A percentile compares a stretch with the other conserved stretches of the same genome.
phyloP scores from a whole-genome alignment of 1,284 basidiomycete species.

The Cutaneotrichosporon cutaneum region DNA sequence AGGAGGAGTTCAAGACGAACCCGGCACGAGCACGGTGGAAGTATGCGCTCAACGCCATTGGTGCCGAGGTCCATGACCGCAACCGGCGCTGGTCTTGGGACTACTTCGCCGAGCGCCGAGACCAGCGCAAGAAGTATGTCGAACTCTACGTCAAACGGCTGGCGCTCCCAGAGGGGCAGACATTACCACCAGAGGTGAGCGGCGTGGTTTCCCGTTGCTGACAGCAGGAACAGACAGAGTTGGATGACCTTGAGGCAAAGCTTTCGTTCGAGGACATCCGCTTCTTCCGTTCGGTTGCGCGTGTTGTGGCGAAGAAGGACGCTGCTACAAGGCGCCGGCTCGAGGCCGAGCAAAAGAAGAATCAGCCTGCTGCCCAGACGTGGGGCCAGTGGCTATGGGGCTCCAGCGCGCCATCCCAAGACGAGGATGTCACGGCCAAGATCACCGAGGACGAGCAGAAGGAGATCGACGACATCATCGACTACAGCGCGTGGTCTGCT shows the following conservation, averaged over 20 bases:
- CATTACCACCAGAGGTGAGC: conserved; percentile 59
- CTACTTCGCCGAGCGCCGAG: conserved; percentile 82
- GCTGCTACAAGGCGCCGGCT: conserved; percentile 65
- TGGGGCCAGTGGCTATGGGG: conserved; percentile 90
- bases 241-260: conserved; percentile 75
- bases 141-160: conserved; percentile 71
- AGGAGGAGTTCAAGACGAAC: conserved; percentile 65
- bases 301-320: conserved; percentile 85
- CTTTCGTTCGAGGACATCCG: conserved; percentile 93
- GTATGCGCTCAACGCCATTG: conserved; percentile 80
- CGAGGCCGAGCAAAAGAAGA: conserved; percentile 63
- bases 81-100: conserved; percentile 88
- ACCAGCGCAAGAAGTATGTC: conserved; percentile 80
- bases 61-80: conserved; percentile 81
- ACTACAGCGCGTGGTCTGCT: conserved; percentile 81
- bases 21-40: conserved; percentile 69
- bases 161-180: conserved; percentile 53
- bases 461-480: conserved; percentile 89
- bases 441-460: conserved; percentile 85
- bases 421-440: conserved; percentile 16
- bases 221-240: conserved; percentile 61
- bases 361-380: conserved; percentile 59
- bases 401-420: conserved; percentile 47
- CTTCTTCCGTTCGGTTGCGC: conserved; percentile 94
- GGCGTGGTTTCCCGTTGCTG: not conserved